Conservation (phyloP, 495 filamentous ascomycete species). For the Cercophora sp. region DNA sequence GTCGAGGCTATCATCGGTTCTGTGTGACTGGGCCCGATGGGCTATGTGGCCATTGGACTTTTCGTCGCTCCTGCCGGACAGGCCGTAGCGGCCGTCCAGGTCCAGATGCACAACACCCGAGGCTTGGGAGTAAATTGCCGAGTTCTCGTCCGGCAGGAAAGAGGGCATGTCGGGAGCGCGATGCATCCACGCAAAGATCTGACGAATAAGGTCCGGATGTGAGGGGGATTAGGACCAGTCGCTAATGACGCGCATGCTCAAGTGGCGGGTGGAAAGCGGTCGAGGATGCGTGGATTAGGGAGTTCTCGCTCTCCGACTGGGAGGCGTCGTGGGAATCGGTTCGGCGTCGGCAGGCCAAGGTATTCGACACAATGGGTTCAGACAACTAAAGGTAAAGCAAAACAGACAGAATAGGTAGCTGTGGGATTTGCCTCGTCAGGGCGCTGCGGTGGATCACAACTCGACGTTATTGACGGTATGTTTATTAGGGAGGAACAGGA, state of each 20-base stretch:
- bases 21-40: conserved; percentile 29
- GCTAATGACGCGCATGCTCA: conserved; percentile 23
- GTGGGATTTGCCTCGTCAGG: no score
- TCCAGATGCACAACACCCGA: conserved; percentile 32
- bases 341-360: background rate
- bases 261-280: background rate
- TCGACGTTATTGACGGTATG: no score
- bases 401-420: background rate
- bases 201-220: conserved; percentile 12
- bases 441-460: no score
- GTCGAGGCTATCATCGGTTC: conserved; percentile 35
- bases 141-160: conserved; percentile 50
- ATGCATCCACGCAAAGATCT: conserved; percentile 12
- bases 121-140: conserved; percentile 42
- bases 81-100: conserved; percentile 27
- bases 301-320: background rate
- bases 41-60: conserved; percentile 28
- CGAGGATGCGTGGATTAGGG: background rate
- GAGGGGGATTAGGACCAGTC: conserved; percentile 8
- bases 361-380: no score
- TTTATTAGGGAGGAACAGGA: conserved; percentile 17
- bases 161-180: conserved; percentile 51
- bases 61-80: conserved; percentile 25
- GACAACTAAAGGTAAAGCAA: background rate
- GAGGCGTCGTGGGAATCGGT: background rate